Base-by-base conservation (phyloP, 176 grass and related monocot species). In the Avena eriantha region DNA sequence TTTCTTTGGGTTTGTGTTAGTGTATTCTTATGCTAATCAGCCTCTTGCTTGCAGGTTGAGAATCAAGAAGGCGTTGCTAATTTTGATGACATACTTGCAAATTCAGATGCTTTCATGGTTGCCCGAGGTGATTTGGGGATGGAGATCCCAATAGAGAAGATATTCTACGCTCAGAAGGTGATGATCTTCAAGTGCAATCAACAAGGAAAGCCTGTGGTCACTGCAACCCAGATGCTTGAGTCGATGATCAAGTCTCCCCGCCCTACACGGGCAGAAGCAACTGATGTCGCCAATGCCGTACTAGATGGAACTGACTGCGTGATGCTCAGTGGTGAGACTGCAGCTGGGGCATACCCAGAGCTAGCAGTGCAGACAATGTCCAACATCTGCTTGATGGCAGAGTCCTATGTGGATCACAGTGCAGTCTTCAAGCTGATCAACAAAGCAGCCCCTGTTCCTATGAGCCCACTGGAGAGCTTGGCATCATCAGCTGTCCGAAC, bases 151-250 rank as follows among this genome's bases (percentile, higher is more conserved):
- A 92, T 98, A 13, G 93, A 95, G 61, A 98, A 98, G 69, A 94
- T 98, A 54, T 98, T 95, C 81, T 94, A 91, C 75, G 93, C 96
- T 9, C 91, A 95, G 57, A 95, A 98, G 80, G 91, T 93, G 26
- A 98, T 98, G 96, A 95, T 95, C 63, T 87, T 83, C 86, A 98
- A 98, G 83, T 98, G 95, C 68, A 95, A 98, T 82, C 77, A 92
- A 29, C 80, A 92, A 19, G 93, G 95, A 57, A 98, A 98, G 83
- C 95, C 91, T 73, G 93, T 95, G 51, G 93, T 98, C 69, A 95
- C 95, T 39, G 95, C 95, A 60, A 95, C 95, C 13, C 95, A 95
- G 81, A 98, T 98, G 93, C 84, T 98, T 10, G 95, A 95, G 77
- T 95, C 95, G 1, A 95, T 98, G 95, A 98, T 98, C 51, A 98